These are phyloP conservation scores for Cyathus striatus DNA, from an alignment of 768 basidiomycete genomes.

Conservation along the genomic window DNA sequence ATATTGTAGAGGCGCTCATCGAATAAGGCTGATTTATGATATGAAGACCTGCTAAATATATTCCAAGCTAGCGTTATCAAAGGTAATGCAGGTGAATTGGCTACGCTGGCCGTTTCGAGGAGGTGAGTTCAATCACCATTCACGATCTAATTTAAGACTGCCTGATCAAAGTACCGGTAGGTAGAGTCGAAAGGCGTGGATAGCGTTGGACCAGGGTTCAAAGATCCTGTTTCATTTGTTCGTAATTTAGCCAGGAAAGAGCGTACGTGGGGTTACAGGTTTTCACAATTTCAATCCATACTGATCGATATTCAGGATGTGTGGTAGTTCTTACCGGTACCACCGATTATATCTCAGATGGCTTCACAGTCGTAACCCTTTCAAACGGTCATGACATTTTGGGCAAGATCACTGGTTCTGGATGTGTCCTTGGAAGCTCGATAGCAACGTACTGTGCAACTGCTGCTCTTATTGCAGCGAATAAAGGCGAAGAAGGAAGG, in stretches of 20 bases:
- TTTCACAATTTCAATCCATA: not conserved
- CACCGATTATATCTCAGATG: conserved; percentile 83
- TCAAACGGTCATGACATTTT: conserved; percentile 73
- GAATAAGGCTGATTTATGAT: conserved; percentile 3
- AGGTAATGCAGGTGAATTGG: conserved; percentile 90
- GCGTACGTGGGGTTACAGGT: conserved; percentile 45
- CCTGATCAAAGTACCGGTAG: conserved; percentile 27
- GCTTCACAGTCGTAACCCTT: conserved; percentile 58
- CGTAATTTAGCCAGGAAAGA: conserved; percentile 65
- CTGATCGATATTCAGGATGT: conserved; percentile 46
- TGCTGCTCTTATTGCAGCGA: conserved; percentile 27
- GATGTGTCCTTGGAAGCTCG: conserved; percentile 76
- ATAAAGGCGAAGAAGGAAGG: conserved; percentile 23
- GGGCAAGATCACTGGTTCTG: conserved; percentile 83
- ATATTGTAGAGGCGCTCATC: too few species aligned
- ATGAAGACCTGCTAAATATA: conserved; percentile 56
- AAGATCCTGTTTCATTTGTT: conserved; percentile 69
- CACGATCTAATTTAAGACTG: not conserved
- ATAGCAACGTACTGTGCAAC: conserved; percentile 81
- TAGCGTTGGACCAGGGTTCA: conserved; percentile 72
- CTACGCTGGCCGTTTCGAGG: conserved; percentile 69
- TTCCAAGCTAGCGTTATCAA: conserved; percentile 93
- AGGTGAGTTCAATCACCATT: conserved; percentile 37
- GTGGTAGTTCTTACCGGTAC: conserved; percentile 78
- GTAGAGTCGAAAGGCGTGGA: conserved; percentile 83